Conservation (phyloP, 768 basidiomycete species). For the Porphyrellus cyaneotinctus region DNA sequence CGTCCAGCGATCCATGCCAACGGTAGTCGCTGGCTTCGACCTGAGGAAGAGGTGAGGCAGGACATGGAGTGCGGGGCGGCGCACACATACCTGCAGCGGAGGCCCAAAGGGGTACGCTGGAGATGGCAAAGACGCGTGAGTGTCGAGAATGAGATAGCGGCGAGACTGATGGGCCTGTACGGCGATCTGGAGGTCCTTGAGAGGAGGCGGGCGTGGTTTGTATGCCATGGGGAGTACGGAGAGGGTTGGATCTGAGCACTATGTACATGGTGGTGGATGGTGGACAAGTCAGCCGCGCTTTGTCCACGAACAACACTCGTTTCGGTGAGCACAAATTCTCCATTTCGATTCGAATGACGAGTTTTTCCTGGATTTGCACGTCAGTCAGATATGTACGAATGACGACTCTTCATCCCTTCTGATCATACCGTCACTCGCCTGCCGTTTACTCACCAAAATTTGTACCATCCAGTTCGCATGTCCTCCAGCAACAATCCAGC, state of each 20-base stretch:
- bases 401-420: conserved; percentile 44
- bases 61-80: neutral
- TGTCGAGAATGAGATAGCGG: conserved; percentile 13
- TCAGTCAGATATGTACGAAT: conserved; percentile 47
- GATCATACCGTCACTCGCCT: conserved; percentile 26
- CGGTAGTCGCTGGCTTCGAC: neutral
- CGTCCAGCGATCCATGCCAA: neutral
- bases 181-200: conserved; percentile 19
- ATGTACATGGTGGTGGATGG: neutral
- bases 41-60: too few relatives aligned
- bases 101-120: conserved; percentile 5
- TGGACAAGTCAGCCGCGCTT: conserved; percentile 18
- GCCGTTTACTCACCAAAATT: too few relatives aligned
- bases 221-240: conserved; percentile 6
- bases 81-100: neutral
- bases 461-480: conserved; percentile 12
- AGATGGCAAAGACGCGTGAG: neutral
- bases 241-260: too few relatives aligned
- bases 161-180: conserved; percentile 10
- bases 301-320: conserved; percentile 1
- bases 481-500: conserved; percentile 30
- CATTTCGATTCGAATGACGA: conserved; percentile 36
- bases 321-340: conserved; percentile 18
- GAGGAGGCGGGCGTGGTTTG: conserved; percentile 9
- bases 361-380: conserved; percentile 51